Percentiles rank a stretch among this genome's conserved stretches.
Conservation (phyloP, 768 basidiomycete species). For the Mycena galopus region DNA sequence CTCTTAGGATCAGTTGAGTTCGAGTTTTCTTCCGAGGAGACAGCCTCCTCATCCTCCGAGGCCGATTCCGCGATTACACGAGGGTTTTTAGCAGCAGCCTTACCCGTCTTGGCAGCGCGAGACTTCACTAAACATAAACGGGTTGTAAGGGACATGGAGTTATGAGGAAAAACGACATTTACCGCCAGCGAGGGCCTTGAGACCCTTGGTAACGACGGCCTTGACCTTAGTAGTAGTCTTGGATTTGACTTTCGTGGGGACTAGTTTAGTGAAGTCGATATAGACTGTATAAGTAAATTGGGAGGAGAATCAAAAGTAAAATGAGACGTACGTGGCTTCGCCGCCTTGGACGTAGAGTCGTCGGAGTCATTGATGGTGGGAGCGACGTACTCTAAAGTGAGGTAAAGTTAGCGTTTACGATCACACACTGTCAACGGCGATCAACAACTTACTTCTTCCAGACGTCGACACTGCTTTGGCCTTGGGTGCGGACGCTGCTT, state of each 20-base stretch:
- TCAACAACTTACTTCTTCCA: neutral
- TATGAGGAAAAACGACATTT: neutral
- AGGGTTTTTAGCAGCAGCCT: neutral
- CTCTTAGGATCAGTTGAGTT: neutral
- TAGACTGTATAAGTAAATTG: neutral
- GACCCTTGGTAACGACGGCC: neutral
- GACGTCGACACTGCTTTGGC: neutral
- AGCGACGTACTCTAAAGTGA: neutral
- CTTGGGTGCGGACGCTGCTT: too few species aligned
- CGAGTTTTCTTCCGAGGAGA: neutral
- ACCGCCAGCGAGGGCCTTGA: neutral
- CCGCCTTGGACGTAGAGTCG: neutral
- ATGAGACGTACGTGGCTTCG: neutral
- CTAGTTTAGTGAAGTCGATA: neutral
- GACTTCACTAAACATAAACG: neutral
- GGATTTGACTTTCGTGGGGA: neutral
- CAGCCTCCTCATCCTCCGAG: neutral
- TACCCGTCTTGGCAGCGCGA: neutral
- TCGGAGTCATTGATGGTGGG: neutral
- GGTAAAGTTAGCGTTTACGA: neutral
- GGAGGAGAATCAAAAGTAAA: neutral
- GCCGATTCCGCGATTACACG: neutral
- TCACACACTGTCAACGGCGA: neutral
- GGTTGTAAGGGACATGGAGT: neutral
- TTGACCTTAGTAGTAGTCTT: neutral